Evolutionary conservation across 257 asterid species (phyloP).

Genomic region (Solanum etuberosum): DNA sequence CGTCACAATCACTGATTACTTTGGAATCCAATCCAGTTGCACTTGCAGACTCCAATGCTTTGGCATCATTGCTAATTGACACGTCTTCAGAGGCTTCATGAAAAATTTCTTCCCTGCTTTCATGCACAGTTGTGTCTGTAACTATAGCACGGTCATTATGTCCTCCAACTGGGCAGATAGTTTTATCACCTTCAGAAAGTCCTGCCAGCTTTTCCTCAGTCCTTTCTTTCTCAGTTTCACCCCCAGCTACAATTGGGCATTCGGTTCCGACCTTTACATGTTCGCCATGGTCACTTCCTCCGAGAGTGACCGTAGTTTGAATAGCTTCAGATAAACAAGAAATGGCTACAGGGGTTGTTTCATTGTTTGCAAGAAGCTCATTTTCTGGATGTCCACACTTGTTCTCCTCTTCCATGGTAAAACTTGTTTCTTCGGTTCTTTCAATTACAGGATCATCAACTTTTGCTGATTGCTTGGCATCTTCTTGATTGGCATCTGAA

Average conservation of each 20-base stretch:
- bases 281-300: constrained; percentile 11
- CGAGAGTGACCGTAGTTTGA: constrained; percentile 4
- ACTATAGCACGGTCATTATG: not conserved
- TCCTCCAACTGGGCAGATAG: not conserved
- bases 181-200: not conserved
- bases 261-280: constrained; percentile 9
- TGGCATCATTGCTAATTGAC: not conserved
- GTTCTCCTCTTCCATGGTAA: constrained; percentile 3
- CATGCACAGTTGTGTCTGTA: not conserved
- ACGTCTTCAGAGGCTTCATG: not conserved
- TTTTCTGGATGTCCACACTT: constrained; percentile 9
- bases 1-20: constrained; percentile 1
- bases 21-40: constrained; percentile 1
- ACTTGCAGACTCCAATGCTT: constrained; percentile 2
- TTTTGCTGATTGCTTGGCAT: constrained; percentile 2
- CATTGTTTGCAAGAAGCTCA: constrained; percentile 5
- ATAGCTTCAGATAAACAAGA: constrained; percentile 9
- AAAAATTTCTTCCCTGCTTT: not conserved
- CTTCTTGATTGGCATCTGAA: constrained; percentile 10
- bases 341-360: not conserved
- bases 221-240: constrained; percentile 17
- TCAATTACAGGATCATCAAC: constrained; percentile 4
- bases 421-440: constrained; percentile 9
- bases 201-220: not conserved
- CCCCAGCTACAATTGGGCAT: constrained; percentile 5